Evolutionary conservation across 331 rosid species (phyloP), one percentile per base, ranked within the genome.

Genomic region (Stylosanthes scabra): DNA sequence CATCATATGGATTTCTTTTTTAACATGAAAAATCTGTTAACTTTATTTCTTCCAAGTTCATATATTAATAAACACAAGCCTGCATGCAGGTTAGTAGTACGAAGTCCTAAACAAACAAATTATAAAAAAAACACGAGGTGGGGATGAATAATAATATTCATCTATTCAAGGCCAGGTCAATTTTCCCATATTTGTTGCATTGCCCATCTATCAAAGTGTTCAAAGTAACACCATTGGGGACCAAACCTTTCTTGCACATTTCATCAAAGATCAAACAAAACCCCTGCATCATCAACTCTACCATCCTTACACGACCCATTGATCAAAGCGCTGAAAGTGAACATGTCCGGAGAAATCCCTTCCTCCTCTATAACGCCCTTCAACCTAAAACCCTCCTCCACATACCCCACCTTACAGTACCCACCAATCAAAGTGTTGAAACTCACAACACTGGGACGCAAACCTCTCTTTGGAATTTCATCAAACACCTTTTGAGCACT

Each of bases 351-450:
- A 41, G 9, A 64, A 2, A 82, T 55, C 49, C 81, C 71, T 27
- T 79, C 81, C 78, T 78, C 80, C 85, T 93, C 97, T 95, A 93
- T 89, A 60, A 71, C 81, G 68, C 67, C 69, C 85, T 88, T 93
- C 86, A 89, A 81, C 85, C 78, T 68, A 66, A 91, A 88, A 41
- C 90, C 92, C 74, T 86, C 86, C 65, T 80, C 79, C 61, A 89
- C 62, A 64, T 74, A 75, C 81, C 89, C 67, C 0, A 70, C 59
- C 63, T 86, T 91, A 72, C 96, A 86, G 47, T 78, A 79, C 59
- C 96, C 98, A 41, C 84, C 85, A 29, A 93, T 91, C 89, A 93
- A 81, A 72, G 97, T 93, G 73, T 93, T 93, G 78, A 91, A 91
- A 74, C 95, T 93, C 76, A 91, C 97, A 29, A 80, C 87, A 1